A percentile compares a stretch with the other conserved stretches of the same genome.
phyloP scores from a whole-genome alignment of 257 asterid species.

The Solanum megistacrolobum region DNA sequence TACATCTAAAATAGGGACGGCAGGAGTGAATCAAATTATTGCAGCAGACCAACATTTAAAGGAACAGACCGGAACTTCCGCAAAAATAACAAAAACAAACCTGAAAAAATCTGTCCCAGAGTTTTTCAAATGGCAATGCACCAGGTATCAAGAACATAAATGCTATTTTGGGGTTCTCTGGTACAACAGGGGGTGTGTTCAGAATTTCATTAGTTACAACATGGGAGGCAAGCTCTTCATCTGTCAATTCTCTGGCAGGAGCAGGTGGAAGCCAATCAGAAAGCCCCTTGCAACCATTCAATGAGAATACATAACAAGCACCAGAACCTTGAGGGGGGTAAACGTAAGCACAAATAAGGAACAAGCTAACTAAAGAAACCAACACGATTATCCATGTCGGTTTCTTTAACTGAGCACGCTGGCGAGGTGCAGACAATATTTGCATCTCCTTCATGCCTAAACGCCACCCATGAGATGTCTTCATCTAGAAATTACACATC shows the following conservation, averaged over 20 bases:
- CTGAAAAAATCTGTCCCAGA: slow-evolving; percentile 97
- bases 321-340: slow-evolving; percentile 82
- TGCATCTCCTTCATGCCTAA: slow-evolving; percentile 76
- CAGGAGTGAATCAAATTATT: not conserved
- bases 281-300: slow-evolving; percentile 58
- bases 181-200: slow-evolving; percentile 35
- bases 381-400: slow-evolving; percentile 89
- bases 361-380: slow-evolving; percentile 81
- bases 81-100: slow-evolving; percentile 19
- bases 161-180: slow-evolving; percentile 71
- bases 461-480: slow-evolving; percentile 81
- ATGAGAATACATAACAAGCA: slow-evolving; percentile 79
- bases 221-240: slow-evolving; percentile 79
- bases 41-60: not conserved
- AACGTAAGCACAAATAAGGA: slow-evolving; percentile 77
- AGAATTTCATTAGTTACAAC: slow-evolving; percentile 81
- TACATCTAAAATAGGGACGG: not conserved
- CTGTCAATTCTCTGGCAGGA: slow-evolving; percentile 70
- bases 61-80: not conserved
- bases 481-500: slow-evolving; percentile 66
- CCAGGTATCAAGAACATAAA: slow-evolving; percentile 92
- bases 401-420: slow-evolving; percentile 72
- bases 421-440: slow-evolving; percentile 72
- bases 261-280: slow-evolving; percentile 82
- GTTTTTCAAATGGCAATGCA: slow-evolving; percentile 92